These are phyloP conservation scores for Cordyceps tenuipes DNA, from an alignment of 2,329 filamentous ascomycete species.

Conservation along the genomic window DNA sequence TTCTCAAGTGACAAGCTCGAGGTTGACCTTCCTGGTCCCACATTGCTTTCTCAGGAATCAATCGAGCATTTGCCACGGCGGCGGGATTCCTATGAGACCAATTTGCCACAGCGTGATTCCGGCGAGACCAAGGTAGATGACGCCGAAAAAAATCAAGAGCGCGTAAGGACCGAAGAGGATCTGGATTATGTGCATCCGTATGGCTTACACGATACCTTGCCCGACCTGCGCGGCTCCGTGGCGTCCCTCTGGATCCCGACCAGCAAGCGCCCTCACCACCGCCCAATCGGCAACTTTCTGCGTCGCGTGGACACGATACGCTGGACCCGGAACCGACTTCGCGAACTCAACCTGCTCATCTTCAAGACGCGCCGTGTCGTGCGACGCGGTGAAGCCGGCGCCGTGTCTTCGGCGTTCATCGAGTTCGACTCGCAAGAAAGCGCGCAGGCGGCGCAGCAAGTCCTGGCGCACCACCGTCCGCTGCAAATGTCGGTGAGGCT, in stretches of 20 bases:
- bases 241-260: constrained; percentile 66
- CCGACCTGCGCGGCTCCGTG: constrained; percentile 40
- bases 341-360: constrained; percentile 32
- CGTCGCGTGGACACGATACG: constrained; percentile 93
- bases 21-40: constrained; percentile 6
- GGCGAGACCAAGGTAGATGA: constrained; percentile 14
- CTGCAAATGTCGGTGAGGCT: constrained; percentile 81
- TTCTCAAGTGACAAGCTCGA: constrained; percentile 3
- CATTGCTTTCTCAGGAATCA: constrained; percentile 1
- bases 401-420: constrained; percentile 75
- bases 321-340: constrained; percentile 59
- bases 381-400: constrained; percentile 59
- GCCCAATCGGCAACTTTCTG: constrained; percentile 58
- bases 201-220: constrained; percentile 25
- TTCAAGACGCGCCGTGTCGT: constrained; percentile 65
- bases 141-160: constrained; percentile 12
- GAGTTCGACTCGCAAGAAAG: constrained; percentile 78
- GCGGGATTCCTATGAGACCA: constrained; percentile 10
- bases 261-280: constrained; percentile 69
- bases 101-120: constrained; percentile 6
- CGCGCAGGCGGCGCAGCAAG: constrained; percentile 81
- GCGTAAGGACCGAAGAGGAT: constrained; percentile 17
- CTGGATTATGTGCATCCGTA: constrained; percentile 30
- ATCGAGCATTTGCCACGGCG: constrained; percentile 2
- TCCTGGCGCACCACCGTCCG: constrained; percentile 76